A percentile compares a stretch with the other conserved stretches of the same genome.
These are phyloP conservation scores for Dispira parvispora DNA, from an alignment of 192 early-diverging fungal species.

Conservation along the genomic window DNA sequence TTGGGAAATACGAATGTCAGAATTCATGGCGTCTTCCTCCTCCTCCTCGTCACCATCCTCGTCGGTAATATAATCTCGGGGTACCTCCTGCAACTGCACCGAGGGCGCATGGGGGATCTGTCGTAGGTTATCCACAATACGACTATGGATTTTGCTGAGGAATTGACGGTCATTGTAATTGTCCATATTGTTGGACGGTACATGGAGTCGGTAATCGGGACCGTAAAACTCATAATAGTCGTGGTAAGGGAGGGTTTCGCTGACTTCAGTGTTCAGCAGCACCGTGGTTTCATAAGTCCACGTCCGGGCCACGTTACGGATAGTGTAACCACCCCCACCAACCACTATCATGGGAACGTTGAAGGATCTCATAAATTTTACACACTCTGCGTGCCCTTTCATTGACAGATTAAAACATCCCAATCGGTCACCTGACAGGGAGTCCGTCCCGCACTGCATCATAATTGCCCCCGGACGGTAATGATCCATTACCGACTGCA, in stretches of 20 bases:
- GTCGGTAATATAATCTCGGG: constrained; percentile 20
- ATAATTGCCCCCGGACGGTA: constrained; percentile 85
- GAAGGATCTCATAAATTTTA: constrained; percentile 79
- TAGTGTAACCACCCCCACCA: constrained; percentile 96
- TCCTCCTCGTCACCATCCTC: not conserved
- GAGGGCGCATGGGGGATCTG: constrained; percentile 51
- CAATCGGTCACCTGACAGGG: constrained; percentile 78
- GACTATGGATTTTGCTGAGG: constrained; percentile 50
- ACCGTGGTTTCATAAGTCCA: constrained; percentile 94
- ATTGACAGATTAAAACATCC: constrained; percentile 92
- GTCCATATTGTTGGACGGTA: constrained; percentile 66
- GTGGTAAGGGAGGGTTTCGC: constrained; percentile 63
- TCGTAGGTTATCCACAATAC: constrained; percentile 42
- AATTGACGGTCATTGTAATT: constrained; percentile 76
- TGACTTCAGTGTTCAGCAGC: constrained; percentile 48
- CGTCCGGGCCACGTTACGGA: constrained; percentile 82
- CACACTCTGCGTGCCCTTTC: constrained; percentile 86
- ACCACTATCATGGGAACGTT: constrained; percentile 82
- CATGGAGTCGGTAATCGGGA: constrained; percentile 74
- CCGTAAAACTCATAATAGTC: constrained; percentile 83
- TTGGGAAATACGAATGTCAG: constrained; percentile 10
- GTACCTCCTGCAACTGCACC: constrained; percentile 88
- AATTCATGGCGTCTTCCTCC: constrained; percentile 6
- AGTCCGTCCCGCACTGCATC: constrained; percentile 94
- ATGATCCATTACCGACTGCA: constrained; percentile 76